Evolutionary conservation across 306 rosid genomes (phyloP).

Genomic region (Quercus suber): DNA sequence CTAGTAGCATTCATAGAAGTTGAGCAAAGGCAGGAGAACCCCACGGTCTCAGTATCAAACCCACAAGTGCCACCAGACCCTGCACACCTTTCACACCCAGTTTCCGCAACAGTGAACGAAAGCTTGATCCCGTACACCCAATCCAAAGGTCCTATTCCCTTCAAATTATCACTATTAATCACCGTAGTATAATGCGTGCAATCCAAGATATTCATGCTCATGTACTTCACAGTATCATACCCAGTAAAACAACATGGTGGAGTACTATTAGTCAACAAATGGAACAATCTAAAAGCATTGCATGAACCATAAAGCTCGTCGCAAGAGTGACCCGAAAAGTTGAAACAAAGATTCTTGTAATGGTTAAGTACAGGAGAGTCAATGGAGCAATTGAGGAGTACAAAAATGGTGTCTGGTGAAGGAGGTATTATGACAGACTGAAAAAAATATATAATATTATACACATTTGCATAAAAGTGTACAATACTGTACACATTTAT

Average conservation of each 20-base stretch:
- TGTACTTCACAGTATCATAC: constrained; percentile 63
- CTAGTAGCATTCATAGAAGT: constrained; percentile 49
- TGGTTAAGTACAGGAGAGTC: constrained; percentile 96
- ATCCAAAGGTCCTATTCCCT: constrained; percentile 73
- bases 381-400: constrained; percentile 78
- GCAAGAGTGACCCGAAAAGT: constrained; percentile 83
- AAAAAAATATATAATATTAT: not conserved
- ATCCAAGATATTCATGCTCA: constrained; percentile 90
- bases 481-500: no score
- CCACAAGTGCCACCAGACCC: constrained; percentile 81
- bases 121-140: constrained; percentile 91
- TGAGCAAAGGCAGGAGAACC: constrained; percentile 71
- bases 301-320: constrained; percentile 80
- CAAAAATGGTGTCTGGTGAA: constrained; percentile 78
- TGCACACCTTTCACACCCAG: constrained; percentile 64
- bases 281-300: constrained; percentile 79
- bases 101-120: constrained; percentile 60
- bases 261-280: constrained; percentile 49
- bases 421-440: constrained; percentile 86
- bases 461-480: no score
- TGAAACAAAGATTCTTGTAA: constrained; percentile 80
- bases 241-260: constrained; percentile 90
- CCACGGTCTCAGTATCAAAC: constrained; percentile 86
- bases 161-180: constrained; percentile 44
- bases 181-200: constrained; percentile 82